phyloP scores from a whole-genome alignment of 2,329 filamentous ascomycete species.

The Verticillium dahliae region DNA sequence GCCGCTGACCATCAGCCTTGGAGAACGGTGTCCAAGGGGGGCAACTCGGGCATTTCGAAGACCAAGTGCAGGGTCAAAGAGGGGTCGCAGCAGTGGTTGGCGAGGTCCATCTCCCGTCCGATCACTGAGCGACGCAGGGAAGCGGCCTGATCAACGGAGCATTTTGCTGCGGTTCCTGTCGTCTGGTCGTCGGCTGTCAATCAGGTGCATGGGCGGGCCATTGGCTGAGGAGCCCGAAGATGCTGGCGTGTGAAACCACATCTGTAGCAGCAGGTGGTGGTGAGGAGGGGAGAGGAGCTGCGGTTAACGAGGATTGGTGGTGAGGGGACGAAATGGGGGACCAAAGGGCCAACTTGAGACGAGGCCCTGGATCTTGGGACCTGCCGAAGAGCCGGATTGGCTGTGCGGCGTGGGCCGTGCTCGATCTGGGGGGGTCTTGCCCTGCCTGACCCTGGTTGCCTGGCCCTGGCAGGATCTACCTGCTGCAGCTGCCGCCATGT shows the following conservation, averaged over 20 bases:
- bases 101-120: background rate
- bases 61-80: background rate
- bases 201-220: background rate
- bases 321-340: constrained; percentile 6
- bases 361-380: background rate
- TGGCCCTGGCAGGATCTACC: too few relatives aligned
- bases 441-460: too few relatives aligned
- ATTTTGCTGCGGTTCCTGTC: background rate
- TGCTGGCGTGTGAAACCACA: constrained; percentile 9
- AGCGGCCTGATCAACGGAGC: background rate
- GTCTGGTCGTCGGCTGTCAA: constrained; percentile 1
- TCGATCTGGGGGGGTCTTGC: background rate
- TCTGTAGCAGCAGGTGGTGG: constrained; percentile 7
- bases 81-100: background rate
- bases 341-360: background rate
- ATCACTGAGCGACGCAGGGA: constrained; percentile 2
- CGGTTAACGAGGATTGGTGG: constrained; percentile 8
- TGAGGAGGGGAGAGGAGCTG: background rate
- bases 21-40: background rate
- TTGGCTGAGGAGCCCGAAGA: background rate
- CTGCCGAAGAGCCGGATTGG: background rate
- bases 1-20: background rate
- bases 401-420: background rate
- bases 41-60: background rate
- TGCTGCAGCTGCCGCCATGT: constrained; percentile 1